Conservation (phyloP, 352 stramenopile species). For the Globisporangium nagaii region DNA sequence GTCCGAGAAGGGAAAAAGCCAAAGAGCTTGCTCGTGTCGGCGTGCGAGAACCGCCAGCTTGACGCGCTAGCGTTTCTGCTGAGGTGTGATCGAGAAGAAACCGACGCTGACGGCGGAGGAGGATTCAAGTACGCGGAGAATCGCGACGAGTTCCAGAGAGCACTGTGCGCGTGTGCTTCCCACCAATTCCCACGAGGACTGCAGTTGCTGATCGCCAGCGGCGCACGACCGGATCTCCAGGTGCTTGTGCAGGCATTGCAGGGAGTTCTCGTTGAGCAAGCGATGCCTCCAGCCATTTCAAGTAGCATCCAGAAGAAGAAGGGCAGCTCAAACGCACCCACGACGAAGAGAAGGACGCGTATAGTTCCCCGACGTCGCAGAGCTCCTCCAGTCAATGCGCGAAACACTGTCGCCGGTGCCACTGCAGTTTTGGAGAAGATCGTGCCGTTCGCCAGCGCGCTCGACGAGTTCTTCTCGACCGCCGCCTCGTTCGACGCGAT, state of each 20-base stretch:
- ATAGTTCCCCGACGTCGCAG: not conserved
- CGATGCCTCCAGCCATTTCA: not conserved
- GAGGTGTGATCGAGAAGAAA: slow-evolving; percentile 2
- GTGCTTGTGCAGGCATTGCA: slow-evolving; percentile 29
- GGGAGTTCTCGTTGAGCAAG: slow-evolving; percentile 14
- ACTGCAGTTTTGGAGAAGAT: slow-evolving; percentile 25
- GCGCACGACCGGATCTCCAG: slow-evolving; percentile 25
- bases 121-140: slow-evolving; percentile 31
- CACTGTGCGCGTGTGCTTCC: slow-evolving; percentile 24
- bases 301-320: not conserved
- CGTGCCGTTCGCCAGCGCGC: slow-evolving; percentile 15
- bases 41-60: slow-evolving; percentile 27
- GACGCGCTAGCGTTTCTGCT: slow-evolving; percentile 38
- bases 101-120: slow-evolving; percentile 13
- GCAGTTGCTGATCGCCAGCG: slow-evolving; percentile 23
- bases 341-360: not conserved
- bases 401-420: slow-evolving; percentile 6
- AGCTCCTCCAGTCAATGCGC: not conserved
- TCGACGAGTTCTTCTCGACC: slow-evolving; percentile 33
- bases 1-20: slow-evolving; percentile 26
- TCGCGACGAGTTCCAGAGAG: slow-evolving; percentile 37
- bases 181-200: slow-evolving; percentile 42
- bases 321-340: not conserved
- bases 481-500: slow-evolving; percentile 37
- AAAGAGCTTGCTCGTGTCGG: slow-evolving; percentile 40